Evolutionary conservation across 768 basidiomycete genomes (phyloP).

Genomic region (Rhodotorula diobovata): DNA sequence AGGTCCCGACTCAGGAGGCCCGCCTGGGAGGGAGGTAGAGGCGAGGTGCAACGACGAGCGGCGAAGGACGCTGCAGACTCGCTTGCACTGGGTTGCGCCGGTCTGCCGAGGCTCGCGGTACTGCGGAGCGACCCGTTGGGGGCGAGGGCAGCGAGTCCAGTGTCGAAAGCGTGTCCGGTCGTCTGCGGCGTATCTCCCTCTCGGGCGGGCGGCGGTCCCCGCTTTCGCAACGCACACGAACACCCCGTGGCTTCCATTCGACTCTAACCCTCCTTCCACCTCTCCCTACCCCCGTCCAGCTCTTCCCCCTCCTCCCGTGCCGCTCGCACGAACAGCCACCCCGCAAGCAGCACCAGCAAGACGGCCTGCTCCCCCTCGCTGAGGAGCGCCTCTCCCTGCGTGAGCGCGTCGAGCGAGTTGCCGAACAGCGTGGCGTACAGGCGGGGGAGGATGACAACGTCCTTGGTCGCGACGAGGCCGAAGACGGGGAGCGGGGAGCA

Average conservation of each 20-base stretch:
- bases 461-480: slow-evolving; percentile 9
- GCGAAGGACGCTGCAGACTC: too few species aligned
- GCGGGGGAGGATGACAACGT: not conserved
- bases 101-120: too few species aligned
- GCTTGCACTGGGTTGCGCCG: too few species aligned
- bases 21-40: not conserved
- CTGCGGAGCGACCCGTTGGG: too few species aligned
- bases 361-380: not conserved
- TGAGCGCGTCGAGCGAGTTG: not conserved
- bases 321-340: not conserved
- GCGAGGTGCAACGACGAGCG: not conserved
- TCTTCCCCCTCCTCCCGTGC: not conserved
- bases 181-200: too few species aligned
- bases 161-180: too few species aligned
- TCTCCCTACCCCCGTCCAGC: not conserved
- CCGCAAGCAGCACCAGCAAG: not conserved
- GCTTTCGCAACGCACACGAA: too few species aligned
- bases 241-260: too few species aligned
- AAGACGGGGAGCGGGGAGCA: not conserved
- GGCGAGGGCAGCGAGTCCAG: too few species aligned
- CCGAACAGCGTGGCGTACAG: not conserved
- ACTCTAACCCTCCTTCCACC: not conserved
- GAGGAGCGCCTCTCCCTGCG: not conserved
- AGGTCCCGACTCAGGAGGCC: not conserved
- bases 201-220: too few species aligned